These are phyloP conservation scores for Amanita inopinata DNA, from an alignment of 768 basidiomycete species.

Conservation along the genomic window DNA sequence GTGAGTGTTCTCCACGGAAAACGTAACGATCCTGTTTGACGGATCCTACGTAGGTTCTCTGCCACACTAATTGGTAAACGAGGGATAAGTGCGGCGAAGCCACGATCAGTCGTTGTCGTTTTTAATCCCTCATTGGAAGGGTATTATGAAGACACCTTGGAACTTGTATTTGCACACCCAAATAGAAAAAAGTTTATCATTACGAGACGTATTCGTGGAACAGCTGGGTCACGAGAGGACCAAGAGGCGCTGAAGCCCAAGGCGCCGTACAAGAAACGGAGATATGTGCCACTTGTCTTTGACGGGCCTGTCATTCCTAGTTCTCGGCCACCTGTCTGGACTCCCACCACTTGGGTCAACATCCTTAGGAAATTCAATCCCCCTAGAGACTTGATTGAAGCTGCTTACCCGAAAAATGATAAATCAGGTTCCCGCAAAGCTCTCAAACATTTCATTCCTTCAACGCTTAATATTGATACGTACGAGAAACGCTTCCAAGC, in stretches of 20 bases:
- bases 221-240: slow-evolving; percentile 40
- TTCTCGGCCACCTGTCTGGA: slow-evolving; percentile 30
- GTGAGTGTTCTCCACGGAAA: slow-evolving; percentile 12
- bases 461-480: slow-evolving; percentile 23
- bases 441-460: slow-evolving; percentile 27
- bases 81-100: slow-evolving; percentile 16
- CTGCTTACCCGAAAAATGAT: slow-evolving; percentile 15
- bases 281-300: slow-evolving; percentile 17
- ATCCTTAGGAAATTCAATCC: slow-evolving; percentile 22
- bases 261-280: slow-evolving; percentile 29
- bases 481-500: slow-evolving; percentile 36
- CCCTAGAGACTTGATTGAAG: slow-evolving; percentile 22
- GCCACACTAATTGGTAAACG: slow-evolving; percentile 22
- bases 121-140: slow-evolving; percentile 32
- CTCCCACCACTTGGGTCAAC: slow-evolving; percentile 25
- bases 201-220: slow-evolving; percentile 32
- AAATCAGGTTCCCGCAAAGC: not conserved
- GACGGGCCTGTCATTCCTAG: slow-evolving; percentile 24
- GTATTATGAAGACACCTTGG: slow-evolving; percentile 36
- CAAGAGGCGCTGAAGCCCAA: slow-evolving; percentile 36
- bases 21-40: not conserved
- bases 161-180: slow-evolving; percentile 34
- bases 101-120: slow-evolving; percentile 20
- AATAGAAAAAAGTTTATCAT: slow-evolving; percentile 33
- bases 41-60: slow-evolving; percentile 20